Evolutionary conservation across 371 early-diverging fungal species (phyloP), one percentile per base, ranked within the genome.

Genomic region (Dinochytrium kinnereticum): DNA sequence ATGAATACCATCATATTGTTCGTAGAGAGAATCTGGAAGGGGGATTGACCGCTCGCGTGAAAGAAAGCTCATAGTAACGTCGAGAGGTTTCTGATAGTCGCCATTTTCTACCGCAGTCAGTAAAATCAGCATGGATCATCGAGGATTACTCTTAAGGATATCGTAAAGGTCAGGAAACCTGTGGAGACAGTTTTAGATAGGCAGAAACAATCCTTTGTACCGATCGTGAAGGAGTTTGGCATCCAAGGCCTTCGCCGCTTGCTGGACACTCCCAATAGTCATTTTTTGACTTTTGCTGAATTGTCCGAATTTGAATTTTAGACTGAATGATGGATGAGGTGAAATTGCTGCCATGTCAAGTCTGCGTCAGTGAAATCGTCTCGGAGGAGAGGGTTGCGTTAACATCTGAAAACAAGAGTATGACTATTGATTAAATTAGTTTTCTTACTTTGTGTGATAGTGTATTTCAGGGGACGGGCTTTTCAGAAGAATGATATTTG

Each of bases 1-100:
- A 40, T 31, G 84, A n/a, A 40, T 79, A 91, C 90, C 76, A 70
- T 91, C 89, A 70, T 92, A 91, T 78, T 91, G 88, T 74, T 90
- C 89, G 68, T 89, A 87, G 61, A 95, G 77, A 53, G 81, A 84
- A 69, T 88, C 89, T 0, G 95, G 94, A 15, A 94, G 83, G 5
- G 89, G 69, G 7, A 76, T 69, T 1, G 68, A 55, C 19, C 69
- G 57, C 40, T 76, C 72, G 7, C 69, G 30, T 13, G 37, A 44
- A n/a, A 72, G 28, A 7, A 57, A 19, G 5, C 57, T 64, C 0
- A 70, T 40, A 13, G 26, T 53, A 1, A 53, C 50, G 1, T 67
- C 76, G 28, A 36, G 19, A 17, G 75, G 66, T 26, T 33, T 38
- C 65, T 70, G 67, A 59, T 74, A 69, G 53, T 40, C 49, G 61